Percentiles rank a stretch among this genome's conserved stretches.
Evolutionary conservation across 2,329 filamentous ascomycete species (phyloP).

Genomic region (Fusarium torulosum): DNA sequence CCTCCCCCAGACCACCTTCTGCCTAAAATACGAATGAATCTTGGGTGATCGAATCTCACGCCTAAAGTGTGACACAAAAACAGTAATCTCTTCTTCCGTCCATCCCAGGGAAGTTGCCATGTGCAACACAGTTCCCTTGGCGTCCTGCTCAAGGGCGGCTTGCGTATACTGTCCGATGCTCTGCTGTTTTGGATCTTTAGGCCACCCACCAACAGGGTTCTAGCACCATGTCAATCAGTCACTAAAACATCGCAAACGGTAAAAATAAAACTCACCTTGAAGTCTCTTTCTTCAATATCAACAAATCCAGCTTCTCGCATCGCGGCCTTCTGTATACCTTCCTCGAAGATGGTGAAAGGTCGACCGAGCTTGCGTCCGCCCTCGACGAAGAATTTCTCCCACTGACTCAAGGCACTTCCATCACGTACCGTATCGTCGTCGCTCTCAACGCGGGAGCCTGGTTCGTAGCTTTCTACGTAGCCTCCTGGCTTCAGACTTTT

Average conservation of each 20-base stretch:
- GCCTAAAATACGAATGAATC: slow-evolving; percentile 15
- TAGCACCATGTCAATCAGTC: background rate
- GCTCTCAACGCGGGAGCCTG: background rate
- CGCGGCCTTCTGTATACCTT: background rate
- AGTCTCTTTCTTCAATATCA: background rate
- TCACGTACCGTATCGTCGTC: background rate
- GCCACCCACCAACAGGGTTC: slow-evolving; percentile 19
- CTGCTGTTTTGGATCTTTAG: slow-evolving; percentile 4
- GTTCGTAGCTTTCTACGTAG: slow-evolving; percentile 6
- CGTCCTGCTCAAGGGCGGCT: no score
- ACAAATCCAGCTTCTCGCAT: slow-evolving; percentile 10
- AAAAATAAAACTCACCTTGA: background rate
- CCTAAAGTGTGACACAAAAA: background rate
- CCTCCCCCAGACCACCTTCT: slow-evolving; percentile 12
- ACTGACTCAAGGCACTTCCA: background rate
- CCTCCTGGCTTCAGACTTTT: slow-evolving; percentile 4
- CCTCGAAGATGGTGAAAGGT: background rate
- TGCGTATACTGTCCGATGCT: background rate
- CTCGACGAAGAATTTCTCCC: slow-evolving; percentile 20
- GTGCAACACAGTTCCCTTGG: no score
- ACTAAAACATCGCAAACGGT: background rate
- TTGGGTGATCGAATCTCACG: slow-evolving; percentile 9
- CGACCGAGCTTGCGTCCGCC: slow-evolving; percentile 7
- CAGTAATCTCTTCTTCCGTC: no score
- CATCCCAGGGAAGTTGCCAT: no score